phyloP scores from a whole-genome alignment of 441 rosid genomes.

The Syzygium malaccense region DNA sequence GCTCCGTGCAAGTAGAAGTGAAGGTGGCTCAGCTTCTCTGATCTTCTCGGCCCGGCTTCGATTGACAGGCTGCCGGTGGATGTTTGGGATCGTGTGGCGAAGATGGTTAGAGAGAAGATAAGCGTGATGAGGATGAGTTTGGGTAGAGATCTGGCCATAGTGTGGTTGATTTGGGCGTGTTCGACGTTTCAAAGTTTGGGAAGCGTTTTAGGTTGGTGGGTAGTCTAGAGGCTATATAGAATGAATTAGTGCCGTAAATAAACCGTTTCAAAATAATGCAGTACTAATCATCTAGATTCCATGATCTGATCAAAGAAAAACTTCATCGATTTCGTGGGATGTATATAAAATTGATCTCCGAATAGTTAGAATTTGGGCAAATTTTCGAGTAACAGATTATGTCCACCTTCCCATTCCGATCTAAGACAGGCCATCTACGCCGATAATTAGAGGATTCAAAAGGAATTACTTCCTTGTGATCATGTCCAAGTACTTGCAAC shows the following conservation, averaged over 20 bases:
- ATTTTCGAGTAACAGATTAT: background rate
- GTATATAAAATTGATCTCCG: background rate
- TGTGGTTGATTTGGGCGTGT: background rate
- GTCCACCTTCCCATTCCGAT: background rate
- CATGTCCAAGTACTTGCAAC: background rate
- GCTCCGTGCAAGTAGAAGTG: background rate
- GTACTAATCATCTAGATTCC: background rate
- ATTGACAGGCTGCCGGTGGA: background rate
- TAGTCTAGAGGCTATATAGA: background rate
- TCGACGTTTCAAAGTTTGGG: background rate
- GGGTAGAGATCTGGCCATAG: background rate
- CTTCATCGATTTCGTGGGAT: background rate
- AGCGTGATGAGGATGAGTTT: background rate
- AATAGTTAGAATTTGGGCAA: background rate
- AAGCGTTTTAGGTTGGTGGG: background rate
- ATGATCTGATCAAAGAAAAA: background rate
- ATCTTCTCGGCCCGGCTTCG: background rate
- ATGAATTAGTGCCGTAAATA: background rate
- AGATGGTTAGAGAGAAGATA: background rate
- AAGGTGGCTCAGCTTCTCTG: conserved; percentile 16
- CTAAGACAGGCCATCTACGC: background rate
- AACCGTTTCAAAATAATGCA: background rate
- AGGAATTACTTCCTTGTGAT: background rate
- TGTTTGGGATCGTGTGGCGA: background rate
- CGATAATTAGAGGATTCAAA: background rate